Evolutionary conservation across 495 filamentous ascomycete genomes (phyloP).

Genomic region (Penicillium lagena): DNA sequence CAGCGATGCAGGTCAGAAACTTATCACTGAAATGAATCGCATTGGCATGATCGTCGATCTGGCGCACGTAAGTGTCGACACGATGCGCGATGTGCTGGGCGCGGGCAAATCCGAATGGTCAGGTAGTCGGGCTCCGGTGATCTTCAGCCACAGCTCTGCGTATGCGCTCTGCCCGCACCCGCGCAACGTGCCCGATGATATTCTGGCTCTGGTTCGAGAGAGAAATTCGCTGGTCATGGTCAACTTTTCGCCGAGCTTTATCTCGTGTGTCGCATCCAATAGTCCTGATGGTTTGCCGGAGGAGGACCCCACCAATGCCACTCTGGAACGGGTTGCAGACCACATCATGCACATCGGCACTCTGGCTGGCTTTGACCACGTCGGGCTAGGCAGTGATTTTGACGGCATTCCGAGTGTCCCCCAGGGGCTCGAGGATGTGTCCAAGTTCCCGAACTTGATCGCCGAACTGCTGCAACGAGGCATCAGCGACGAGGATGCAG

Average conservation of each 20-base stretch:
- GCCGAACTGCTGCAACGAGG: conserved; percentile 63
- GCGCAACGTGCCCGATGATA: conserved; percentile 55
- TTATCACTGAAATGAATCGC: conserved; percentile 56
- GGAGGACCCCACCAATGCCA: conserved; percentile 56
- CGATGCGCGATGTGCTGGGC: conserved; percentile 51
- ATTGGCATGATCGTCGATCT: conserved; percentile 48
- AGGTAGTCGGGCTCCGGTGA: conserved; percentile 44
- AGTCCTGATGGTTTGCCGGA: conserved; percentile 36
- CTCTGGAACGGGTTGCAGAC: conserved; percentile 68
- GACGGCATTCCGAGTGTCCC: conserved; percentile 48
- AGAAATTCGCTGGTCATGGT: conserved; percentile 55
- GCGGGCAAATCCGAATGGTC: conserved; percentile 34
- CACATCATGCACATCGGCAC: conserved; percentile 53
- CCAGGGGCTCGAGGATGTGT: conserved; percentile 64
- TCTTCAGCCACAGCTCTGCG: conserved; percentile 53
- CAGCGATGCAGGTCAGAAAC: conserved; percentile 55
- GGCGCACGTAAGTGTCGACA: conserved; percentile 46
- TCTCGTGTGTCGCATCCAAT: conserved; percentile 50
- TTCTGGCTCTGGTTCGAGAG: conserved; percentile 47
- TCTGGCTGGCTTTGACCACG: conserved; percentile 51
- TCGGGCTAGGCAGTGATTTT: conserved; percentile 60
- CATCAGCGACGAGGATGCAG: conserved; percentile 59
- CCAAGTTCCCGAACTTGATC: conserved; percentile 75
- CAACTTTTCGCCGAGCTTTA: conserved; percentile 66
- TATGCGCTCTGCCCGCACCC: conserved; percentile 48